These are phyloP conservation scores for Gossypium arboreum DNA, from an alignment of 345 rosid genomes.

Conservation along the genomic window DNA sequence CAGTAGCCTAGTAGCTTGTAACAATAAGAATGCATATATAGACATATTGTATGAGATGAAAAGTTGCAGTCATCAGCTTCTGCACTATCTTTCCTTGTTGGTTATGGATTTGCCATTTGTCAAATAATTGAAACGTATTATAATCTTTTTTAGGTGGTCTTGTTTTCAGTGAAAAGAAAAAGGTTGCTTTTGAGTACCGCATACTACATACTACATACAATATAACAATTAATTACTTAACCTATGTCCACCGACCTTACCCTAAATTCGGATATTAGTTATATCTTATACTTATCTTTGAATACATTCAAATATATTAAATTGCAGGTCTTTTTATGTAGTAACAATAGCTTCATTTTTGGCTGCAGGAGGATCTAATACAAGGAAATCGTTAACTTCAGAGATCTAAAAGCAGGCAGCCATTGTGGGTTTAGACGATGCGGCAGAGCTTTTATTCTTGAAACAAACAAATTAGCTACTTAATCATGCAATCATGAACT, in stretches of 20 bases:
- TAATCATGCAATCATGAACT: too few species aligned
- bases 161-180: neutral
- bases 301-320: too few species aligned
- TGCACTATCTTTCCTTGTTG: neutral
- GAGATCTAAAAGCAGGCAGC: too few species aligned
- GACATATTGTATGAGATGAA: neutral
- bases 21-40: neutral
- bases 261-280: neutral
- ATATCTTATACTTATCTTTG: too few species aligned
- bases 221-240: neutral
- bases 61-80: slow-evolving; percentile 10
- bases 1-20: neutral
- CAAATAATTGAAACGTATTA: neutral
- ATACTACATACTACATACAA: neutral
- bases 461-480: too few species aligned
- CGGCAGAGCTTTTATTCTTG: too few species aligned
- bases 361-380: too few species aligned
- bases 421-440: too few species aligned
- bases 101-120: neutral
- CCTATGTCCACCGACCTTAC: neutral
- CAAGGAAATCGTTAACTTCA: too few species aligned
- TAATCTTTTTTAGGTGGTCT: neutral
- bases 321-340: too few species aligned
- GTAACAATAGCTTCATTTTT: too few species aligned
- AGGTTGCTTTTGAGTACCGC: slow-evolving; percentile 5